Conservation (phyloP, 148 eudicot genomes). For the Polygonum aviculare region DNA sequence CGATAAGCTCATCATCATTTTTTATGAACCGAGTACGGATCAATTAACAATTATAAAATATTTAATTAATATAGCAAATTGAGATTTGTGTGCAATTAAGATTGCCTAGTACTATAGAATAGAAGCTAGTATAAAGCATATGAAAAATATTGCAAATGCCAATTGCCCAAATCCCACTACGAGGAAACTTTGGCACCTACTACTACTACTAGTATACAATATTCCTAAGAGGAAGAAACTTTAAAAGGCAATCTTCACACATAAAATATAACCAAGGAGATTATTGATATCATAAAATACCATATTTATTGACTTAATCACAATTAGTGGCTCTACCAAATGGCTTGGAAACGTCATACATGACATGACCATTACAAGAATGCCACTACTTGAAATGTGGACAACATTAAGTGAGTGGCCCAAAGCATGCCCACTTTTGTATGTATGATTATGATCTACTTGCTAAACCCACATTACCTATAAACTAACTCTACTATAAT, state of each 20-base stretch:
- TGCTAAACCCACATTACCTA: not conserved
- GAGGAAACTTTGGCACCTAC: not conserved
- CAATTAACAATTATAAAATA: too few relatives aligned
- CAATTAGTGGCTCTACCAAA: not conserved
- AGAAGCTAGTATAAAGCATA: not conserved
- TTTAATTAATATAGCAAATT: too few relatives aligned
- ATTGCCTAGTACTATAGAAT: too few relatives aligned
- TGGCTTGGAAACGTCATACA: not conserved
- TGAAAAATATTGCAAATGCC: not conserved
- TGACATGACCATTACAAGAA: not conserved
- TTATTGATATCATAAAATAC: not conserved
- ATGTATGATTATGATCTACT: not conserved
- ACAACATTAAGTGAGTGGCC: not conserved
- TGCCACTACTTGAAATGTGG: not conserved
- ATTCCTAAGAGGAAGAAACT: not conserved
- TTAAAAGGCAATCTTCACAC: not conserved
- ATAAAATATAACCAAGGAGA: not conserved
- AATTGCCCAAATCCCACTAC: constrained; percentile 3
- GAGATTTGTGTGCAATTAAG: too few relatives aligned
- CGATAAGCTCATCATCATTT: too few relatives aligned
- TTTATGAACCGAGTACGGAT: too few relatives aligned
- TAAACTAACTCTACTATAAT: not conserved
- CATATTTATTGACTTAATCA: not conserved
- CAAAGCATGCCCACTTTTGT: not conserved
- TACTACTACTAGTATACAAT: not conserved